phyloP scores from a whole-genome alignment of 331 rosid species.

The Rosa hybrid region DNA sequence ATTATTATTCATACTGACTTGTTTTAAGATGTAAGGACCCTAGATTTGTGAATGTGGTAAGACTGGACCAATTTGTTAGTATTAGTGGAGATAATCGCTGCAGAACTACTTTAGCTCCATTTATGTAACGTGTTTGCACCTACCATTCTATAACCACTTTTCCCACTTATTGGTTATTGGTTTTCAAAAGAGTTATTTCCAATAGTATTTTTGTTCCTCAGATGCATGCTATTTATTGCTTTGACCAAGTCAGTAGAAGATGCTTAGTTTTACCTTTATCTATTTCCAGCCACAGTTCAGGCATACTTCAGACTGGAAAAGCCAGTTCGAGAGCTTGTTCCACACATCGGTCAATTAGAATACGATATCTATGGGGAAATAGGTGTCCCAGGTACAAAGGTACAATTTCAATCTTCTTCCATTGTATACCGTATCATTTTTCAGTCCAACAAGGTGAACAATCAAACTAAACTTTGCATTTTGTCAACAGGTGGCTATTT shows the following conservation, averaged over 20 bases:
- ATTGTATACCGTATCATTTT: constrained; percentile 14
- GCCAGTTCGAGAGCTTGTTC: constrained; percentile 76
- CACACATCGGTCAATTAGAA: constrained; percentile 64
- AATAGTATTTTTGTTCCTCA: not conserved
- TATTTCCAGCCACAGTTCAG: constrained; percentile 71
- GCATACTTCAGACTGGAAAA: constrained; percentile 75
- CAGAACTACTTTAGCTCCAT: not conserved
- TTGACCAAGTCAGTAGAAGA: constrained; percentile 1
- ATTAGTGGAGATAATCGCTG: constrained; percentile 1
- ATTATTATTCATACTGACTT: not conserved
- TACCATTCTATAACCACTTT: not conserved
- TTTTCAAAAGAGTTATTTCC: not conserved
- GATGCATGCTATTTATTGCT: not conserved
- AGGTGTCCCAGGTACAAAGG: constrained; percentile 75
- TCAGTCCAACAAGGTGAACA: constrained; percentile 13
- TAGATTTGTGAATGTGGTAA: not conserved
- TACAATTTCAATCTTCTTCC: constrained; percentile 34
- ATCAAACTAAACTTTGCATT: constrained; percentile 28
- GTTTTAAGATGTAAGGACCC: not conserved
- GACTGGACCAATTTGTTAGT: not conserved
- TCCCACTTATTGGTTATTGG: not conserved
- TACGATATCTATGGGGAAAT: constrained; percentile 75
- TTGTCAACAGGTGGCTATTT: constrained; percentile 66
- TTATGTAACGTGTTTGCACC: not conserved
- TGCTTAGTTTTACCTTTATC: constrained; percentile 14